These are phyloP conservation scores for Prinsepia uniflora DNA, from an alignment of 306 rosid species.

Conservation along the genomic window DNA sequence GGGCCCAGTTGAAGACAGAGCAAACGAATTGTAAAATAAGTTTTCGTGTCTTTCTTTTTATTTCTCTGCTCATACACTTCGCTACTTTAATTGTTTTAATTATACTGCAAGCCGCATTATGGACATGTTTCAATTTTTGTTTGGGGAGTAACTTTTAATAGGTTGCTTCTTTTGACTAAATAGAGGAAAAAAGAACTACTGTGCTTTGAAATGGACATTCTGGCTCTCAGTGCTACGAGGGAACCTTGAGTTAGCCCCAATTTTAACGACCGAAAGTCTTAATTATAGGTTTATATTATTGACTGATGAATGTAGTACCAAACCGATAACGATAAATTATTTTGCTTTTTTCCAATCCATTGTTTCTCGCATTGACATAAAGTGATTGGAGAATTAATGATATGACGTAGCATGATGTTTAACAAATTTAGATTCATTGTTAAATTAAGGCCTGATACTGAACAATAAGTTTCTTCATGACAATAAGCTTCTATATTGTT, in stretches of 20 bases:
- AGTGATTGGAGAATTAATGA: neutral
- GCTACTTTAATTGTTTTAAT: neutral
- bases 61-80: neutral
- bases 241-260: no score
- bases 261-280: no score
- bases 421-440: neutral
- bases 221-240: neutral
- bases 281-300: no score
- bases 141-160: neutral
- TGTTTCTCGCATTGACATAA: neutral
- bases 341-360: neutral
- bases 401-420: neutral
- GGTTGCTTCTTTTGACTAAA: neutral
- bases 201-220: neutral
- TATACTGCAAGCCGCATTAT: neutral
- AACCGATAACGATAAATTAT: neutral
- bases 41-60: neutral
- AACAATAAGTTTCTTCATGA: neutral
- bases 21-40: conserved; percentile 33
- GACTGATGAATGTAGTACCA: neutral
- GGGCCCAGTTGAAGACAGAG: conserved; percentile 57
- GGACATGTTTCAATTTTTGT: neutral
- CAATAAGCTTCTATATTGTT: neutral
- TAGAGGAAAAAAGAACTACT: neutral
- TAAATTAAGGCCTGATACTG: neutral